Conservation (phyloP, 2,329 filamentous ascomycete species). For the Fusarium multiceps region DNA sequence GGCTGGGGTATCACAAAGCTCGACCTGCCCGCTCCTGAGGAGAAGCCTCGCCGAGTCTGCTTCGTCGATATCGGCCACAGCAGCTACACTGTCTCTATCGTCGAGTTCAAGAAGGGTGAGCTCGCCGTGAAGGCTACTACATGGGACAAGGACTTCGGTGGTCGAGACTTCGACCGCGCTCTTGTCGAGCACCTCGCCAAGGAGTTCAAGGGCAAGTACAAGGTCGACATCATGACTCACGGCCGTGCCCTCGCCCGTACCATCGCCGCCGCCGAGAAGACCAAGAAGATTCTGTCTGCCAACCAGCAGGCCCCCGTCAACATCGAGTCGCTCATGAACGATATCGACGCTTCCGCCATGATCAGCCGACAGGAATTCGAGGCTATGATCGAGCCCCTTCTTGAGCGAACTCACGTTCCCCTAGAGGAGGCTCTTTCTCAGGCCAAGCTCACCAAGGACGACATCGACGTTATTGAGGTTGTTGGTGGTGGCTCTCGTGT, state of each 20-base stretch:
- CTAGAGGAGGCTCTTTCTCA: conserved; percentile 94
- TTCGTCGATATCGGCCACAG: conserved; percentile 97
- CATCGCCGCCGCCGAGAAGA: conserved; percentile 89
- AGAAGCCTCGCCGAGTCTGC: conserved; percentile 89
- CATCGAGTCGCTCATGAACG: conserved; percentile 99
- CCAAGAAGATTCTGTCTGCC: conserved; percentile 98
- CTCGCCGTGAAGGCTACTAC: conserved; percentile 91
- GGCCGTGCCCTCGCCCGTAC: conserved; percentile 90
- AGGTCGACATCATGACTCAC: conserved; percentile 93
- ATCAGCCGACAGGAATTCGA: conserved; percentile 96
- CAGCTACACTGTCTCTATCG: conserved; percentile 93
- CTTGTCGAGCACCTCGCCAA: conserved; percentile 93
- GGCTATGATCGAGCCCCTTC: conserved; percentile 85
- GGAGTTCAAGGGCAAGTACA: conserved; percentile 98
- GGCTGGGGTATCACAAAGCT: conserved; percentile 98
- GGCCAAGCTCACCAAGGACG: conserved; percentile 88
- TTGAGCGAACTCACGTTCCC: conserved; percentile 77
- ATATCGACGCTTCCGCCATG: conserved; percentile 88
- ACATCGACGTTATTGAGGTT: conserved; percentile 93
- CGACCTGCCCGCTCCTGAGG: conserved; percentile 87
- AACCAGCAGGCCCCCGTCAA: conserved; percentile 93
- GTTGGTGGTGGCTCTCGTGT: conserved; percentile 96
- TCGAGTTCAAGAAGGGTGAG: conserved; percentile 98
- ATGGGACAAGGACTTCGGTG: conserved; percentile 96
- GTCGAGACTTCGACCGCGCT: conserved; percentile 95